Percentiles rank a stretch among this genome's conserved stretches.
Conservation (phyloP, 106 monocot species). For the Dactylorhiza incarnata region DNA sequence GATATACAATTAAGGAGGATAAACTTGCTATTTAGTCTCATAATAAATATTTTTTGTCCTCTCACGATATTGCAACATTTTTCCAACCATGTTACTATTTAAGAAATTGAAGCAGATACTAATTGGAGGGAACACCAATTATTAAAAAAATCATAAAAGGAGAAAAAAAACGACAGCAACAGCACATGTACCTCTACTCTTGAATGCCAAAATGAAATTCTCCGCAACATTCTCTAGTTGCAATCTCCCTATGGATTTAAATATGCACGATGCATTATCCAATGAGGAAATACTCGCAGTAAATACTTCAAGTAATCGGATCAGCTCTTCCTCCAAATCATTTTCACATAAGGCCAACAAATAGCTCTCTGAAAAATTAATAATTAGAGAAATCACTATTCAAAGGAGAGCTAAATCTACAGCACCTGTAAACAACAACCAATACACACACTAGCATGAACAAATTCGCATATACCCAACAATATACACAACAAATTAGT, state of each 20-base stretch:
- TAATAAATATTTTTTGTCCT: not conserved
- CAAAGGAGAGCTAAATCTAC: not conserved
- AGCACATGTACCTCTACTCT: conserved; percentile 32
- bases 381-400: not conserved
- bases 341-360: conserved; percentile 73
- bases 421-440: not conserved
- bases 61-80: not conserved
- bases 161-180: not conserved
- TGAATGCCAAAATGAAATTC: conserved; percentile 47
- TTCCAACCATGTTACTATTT: not conserved
- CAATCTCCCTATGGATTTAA: conserved; percentile 64
- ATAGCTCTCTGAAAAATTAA: conserved; percentile 56
- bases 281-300: conserved; percentile 47
- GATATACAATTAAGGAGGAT: not conserved
- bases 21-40: not conserved
- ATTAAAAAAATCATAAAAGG: not conserved
- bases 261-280: conserved; percentile 35
- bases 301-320: conserved; percentile 40
- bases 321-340: conserved; percentile 58
- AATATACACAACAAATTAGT: not conserved
- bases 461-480: not conserved
- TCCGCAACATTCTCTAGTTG: conserved; percentile 33
- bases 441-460: not conserved
- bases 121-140: not conserved
- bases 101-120: not conserved